Base-by-base conservation (phyloP, 2,329 filamentous ascomycete genomes). In the Parascedosporium putredinis region DNA sequence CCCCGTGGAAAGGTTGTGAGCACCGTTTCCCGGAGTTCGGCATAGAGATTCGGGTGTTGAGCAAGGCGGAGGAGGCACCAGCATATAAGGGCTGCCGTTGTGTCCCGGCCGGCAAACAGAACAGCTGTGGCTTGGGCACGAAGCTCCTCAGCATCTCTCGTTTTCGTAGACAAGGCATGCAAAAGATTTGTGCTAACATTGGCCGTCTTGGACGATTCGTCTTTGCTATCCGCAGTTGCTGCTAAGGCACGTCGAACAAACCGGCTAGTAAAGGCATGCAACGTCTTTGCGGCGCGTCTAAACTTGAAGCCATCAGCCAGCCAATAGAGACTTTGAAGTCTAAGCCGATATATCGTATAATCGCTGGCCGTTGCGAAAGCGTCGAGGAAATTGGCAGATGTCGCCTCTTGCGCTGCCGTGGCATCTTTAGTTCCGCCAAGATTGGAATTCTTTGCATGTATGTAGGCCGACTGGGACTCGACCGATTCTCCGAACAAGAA, bases 71-170 rank as follows among this genome's bases (percentile, higher is more conserved):
- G 58, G 49, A 67, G 63, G 18, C 59, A 59, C 59, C 65, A 69
- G 23, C 60, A 62, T 2, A 74, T 58, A 1, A 72, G 56, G 24
- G 55, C 55, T 16, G 68, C 67, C 1, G 70, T 74, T 2, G 70
- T 73, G 52, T 74, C 71, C 29, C 71, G 59, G 4, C 68, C 69
- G 1, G 69, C 70, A 14, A 71, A 56, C n/a, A 73, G 57, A 45
- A 71, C 63, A 31, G 62, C 63, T 12, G 67, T 49, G 4, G 63
- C 51, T 50, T 72, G 63, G 46, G 66, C 62, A 2, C 65, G 58
- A 1, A 73, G 45, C 4, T 34, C 25, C 45, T 48, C 34, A 5
- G n/a, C 5, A 36, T 48, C 45, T 34, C 45, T 24, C 7, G 45
- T 48, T 18, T 34, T 20, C 16, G 25, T 29, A 18, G 45, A 27